Percentiles rank a stretch among this genome's conserved stretches.
phyloP scores from a whole-genome alignment of 2,329 filamentous ascomycete genomes.

The Colletotrichum ledebouriae region DNA sequence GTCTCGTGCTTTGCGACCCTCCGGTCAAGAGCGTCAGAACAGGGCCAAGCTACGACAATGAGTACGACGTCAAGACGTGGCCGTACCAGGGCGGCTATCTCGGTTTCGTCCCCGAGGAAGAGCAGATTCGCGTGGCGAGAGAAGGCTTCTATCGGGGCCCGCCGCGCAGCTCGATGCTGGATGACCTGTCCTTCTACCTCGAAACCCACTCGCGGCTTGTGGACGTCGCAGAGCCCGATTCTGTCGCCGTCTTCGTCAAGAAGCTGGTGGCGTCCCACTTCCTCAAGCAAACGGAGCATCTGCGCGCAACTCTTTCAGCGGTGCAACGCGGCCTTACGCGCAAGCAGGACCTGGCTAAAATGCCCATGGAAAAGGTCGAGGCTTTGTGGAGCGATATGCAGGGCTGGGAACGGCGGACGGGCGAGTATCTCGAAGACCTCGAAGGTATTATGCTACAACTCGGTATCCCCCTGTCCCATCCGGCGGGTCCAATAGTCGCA shows the following conservation, averaged over 20 bases:
- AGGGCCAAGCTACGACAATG: conserved; percentile 40
- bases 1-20: conserved; percentile 46
- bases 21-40: conserved; percentile 44
- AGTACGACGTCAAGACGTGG: conserved; percentile 39
- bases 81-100: conserved; percentile 47
- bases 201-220: conserved; percentile 40
- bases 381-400: conserved; percentile 47
- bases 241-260: conserved; percentile 43
- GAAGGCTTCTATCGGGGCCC: conserved; percentile 40
- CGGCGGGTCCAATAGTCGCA: not conserved
- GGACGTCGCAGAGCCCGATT: conserved; percentile 32
- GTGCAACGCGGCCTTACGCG: conserved; percentile 46
- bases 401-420: conserved; percentile 46
- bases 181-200: conserved; percentile 47
- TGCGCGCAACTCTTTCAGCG: conserved; percentile 44
- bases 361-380: conserved; percentile 45
- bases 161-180: conserved; percentile 43
- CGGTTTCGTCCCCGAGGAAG: conserved; percentile 45
- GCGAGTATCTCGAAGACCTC: conserved; percentile 47
- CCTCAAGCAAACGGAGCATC: conserved; percentile 44
- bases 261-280: conserved; percentile 47
- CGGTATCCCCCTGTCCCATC: conserved; percentile 43
- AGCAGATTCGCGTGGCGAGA: conserved; percentile 34
- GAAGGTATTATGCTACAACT: conserved; percentile 47
- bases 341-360: conserved; percentile 45